Percentiles rank a stretch among this genome's conserved stretches.
Conservation (phyloP, 805 yeast genomes). For the Zygoascus biomembranicola region DNA sequence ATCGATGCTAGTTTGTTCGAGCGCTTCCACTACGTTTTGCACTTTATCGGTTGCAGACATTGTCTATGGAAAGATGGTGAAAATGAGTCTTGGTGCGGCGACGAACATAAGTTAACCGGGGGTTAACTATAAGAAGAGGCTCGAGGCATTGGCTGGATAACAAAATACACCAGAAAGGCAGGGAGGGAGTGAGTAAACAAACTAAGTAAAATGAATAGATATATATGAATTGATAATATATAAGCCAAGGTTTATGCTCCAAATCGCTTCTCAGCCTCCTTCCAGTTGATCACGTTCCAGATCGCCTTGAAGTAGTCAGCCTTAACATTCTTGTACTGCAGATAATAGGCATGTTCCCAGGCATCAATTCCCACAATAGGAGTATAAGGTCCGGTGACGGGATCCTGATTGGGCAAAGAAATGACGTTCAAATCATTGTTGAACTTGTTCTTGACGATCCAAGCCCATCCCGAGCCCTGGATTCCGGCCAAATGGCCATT, state of each 20-base stretch:
- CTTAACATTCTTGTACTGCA: constrained; percentile 88
- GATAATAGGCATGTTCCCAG: constrained; percentile 95
- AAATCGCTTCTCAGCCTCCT: constrained; percentile 69
- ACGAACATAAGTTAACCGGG: too few relatives aligned
- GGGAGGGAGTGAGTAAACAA: too few relatives aligned
- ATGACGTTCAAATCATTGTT: constrained; percentile 66
- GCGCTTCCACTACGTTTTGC: constrained; percentile 14
- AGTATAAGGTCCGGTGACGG: constrained; percentile 57
- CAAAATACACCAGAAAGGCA: too few relatives aligned
- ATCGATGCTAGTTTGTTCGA: constrained; percentile 9
- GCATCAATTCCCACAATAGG: constrained; percentile 89
- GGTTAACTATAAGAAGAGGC: too few relatives aligned
- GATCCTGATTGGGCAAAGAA: constrained; percentile 81
- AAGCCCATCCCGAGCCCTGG: constrained; percentile 96
- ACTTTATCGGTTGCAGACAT: background rate
- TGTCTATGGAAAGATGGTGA: background rate
- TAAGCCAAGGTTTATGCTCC: constrained; percentile 7
- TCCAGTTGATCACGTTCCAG: constrained; percentile 93
- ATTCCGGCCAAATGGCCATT: constrained; percentile 73
- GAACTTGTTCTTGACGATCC: constrained; percentile 71
- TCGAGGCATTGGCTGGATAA: too few relatives aligned
- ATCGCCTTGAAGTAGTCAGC: constrained; percentile 87
- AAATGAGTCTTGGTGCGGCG: background rate
- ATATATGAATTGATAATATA: background rate
- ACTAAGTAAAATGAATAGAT: too few relatives aligned